phyloP scores from a whole-genome alignment of 768 basidiomycete species.

The Kwoniella newhampshirensis region DNA sequence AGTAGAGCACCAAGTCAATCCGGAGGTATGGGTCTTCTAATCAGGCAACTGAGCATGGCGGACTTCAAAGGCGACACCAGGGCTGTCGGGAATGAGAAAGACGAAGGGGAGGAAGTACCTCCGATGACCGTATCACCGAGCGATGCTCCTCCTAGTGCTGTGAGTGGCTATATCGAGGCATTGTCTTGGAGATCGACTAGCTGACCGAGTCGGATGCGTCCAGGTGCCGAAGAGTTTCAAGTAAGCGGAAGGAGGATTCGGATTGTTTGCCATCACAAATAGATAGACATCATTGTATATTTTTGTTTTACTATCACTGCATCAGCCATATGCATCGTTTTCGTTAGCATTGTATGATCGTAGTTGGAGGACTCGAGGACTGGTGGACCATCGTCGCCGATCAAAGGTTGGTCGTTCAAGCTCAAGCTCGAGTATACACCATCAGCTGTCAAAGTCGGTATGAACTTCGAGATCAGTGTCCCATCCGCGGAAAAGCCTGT shows the following conservation, averaged over 20 bases:
- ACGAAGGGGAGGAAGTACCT: slow-evolving; percentile 23
- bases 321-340: no score
- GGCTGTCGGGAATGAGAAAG: background rate
- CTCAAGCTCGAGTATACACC: no score
- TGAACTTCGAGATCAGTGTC: no score
- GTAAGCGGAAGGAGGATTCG: background rate
- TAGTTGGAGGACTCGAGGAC: no score
- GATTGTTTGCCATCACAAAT: no score
- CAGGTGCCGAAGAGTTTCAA: slow-evolving; percentile 7
- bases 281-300: no score
- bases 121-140: slow-evolving; percentile 43
- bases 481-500: no score
- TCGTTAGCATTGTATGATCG: no score
- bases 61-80: slow-evolving; percentile 8
- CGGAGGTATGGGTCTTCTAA: slow-evolving; percentile 13
- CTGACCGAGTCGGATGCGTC: background rate
- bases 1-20: slow-evolving; percentile 17
- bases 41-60: slow-evolving; percentile 12
- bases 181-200: background rate
- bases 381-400: no score
- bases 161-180: slow-evolving; percentile 15
- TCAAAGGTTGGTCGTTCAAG: no score
- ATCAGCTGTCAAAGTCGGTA: no score
- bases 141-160: slow-evolving; percentile 43
- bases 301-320: no score